Conservation (phyloP, 2,329 filamentous ascomycete genomes). For the Apiospora koreana region DNA sequence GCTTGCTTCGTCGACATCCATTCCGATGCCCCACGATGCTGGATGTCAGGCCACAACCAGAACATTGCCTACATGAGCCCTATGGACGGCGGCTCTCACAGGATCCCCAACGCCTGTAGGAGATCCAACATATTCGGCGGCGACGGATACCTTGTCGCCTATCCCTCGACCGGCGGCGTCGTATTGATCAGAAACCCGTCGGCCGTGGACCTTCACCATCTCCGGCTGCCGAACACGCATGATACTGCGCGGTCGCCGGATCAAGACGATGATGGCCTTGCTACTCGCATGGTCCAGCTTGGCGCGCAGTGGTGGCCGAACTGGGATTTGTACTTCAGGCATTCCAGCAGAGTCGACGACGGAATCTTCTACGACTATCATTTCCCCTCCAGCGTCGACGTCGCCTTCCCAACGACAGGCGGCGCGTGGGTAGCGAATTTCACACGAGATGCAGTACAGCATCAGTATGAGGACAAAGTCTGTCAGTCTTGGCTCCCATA, state of each 20-base stretch:
- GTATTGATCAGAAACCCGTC: background rate
- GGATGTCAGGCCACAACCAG: background rate
- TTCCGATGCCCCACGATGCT: background rate
- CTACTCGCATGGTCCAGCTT: constrained; percentile 9
- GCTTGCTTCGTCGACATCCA: background rate
- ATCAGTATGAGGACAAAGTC: background rate
- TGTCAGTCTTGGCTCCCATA: background rate
- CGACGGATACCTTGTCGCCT: background rate
- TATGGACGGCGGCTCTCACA: background rate
- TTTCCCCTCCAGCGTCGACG: constrained; percentile 3
- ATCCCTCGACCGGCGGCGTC: background rate
- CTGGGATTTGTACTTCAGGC: constrained; percentile 11
- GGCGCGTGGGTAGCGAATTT: constrained; percentile 8
- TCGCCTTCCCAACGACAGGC: constrained; percentile 11
- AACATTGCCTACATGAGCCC: background rate
- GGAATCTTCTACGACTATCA: constrained; percentile 12
- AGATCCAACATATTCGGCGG: constrained; percentile 8
- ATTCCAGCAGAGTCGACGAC: background rate
- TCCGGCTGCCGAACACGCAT: constrained; percentile 1
- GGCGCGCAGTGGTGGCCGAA: constrained; percentile 12
- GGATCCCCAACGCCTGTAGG: background rate
- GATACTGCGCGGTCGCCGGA: constrained; percentile 1
- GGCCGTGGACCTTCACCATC: constrained; percentile 9
- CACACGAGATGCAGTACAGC: background rate
- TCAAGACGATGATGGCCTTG: background rate